Percentiles rank a stretch among this genome's conserved stretches.
These are phyloP conservation scores for Xylariaceae sp. DNA, from an alignment of 2,329 filamentous ascomycete species.

Conservation along the genomic window DNA sequence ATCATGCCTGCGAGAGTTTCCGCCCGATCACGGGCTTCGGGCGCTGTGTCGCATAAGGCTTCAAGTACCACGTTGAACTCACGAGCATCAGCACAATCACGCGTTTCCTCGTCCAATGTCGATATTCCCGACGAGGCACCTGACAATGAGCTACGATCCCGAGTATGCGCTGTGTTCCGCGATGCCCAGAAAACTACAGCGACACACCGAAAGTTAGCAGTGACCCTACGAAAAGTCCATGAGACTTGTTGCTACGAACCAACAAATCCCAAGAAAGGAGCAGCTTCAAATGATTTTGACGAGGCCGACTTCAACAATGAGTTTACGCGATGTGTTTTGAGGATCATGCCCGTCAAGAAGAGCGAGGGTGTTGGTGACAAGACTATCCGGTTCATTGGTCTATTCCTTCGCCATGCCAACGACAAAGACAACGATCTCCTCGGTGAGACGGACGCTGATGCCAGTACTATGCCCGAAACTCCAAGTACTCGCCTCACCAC, in stretches of 20 bases:
- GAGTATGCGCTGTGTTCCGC: slow-evolving; percentile 68
- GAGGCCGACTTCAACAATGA: slow-evolving; percentile 87
- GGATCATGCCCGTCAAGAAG: slow-evolving; percentile 86
- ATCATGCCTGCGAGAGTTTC: slow-evolving; percentile 49
- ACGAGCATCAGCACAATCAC: slow-evolving; percentile 46
- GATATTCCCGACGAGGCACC: slow-evolving; percentile 69
- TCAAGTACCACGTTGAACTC: slow-evolving; percentile 35
- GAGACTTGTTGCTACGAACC: slow-evolving; percentile 73
- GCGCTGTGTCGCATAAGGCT: slow-evolving; percentile 38
- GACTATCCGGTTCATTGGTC: slow-evolving; percentile 78
- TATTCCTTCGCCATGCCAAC: slow-evolving; percentile 72
- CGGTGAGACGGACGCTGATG: slow-evolving; percentile 62
- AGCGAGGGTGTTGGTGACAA: slow-evolving; percentile 84
- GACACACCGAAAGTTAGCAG: slow-evolving; percentile 82
- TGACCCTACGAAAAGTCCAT: slow-evolving; percentile 85
- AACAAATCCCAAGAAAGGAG: slow-evolving; percentile 46
- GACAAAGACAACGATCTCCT: slow-evolving; percentile 68
- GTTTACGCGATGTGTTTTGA: slow-evolving; percentile 74
- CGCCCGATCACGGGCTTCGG: slow-evolving; percentile 44
- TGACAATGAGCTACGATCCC: slow-evolving; percentile 65
- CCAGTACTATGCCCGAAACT: slow-evolving; percentile 71
- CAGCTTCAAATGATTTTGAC: slow-evolving; percentile 64
- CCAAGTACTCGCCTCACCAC: slow-evolving; percentile 76
- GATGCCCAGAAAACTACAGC: slow-evolving; percentile 88
- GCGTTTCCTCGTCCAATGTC: slow-evolving; percentile 40